phyloP scores from a whole-genome alignment of 2,329 filamentous ascomycete genomes.

The Hypoxylon sp. region DNA sequence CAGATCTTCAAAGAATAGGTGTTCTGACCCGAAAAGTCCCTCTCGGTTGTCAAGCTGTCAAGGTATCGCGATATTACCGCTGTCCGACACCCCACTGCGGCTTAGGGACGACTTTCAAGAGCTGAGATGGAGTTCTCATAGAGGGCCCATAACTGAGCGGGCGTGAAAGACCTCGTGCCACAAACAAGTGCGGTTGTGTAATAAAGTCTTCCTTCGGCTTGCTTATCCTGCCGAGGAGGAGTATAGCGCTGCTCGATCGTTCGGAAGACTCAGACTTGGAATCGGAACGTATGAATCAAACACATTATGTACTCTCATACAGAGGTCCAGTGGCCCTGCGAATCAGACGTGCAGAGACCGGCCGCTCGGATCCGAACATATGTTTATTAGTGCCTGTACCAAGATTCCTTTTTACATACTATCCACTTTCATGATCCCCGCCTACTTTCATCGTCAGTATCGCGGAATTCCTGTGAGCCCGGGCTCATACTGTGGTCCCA shows the following conservation, averaged over 20 bases:
- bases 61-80: conserved; percentile 11
- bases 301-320: conserved; percentile 36
- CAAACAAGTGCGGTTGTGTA: conserved; percentile 32
- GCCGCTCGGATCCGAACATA: conserved; percentile 44
- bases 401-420: conserved; percentile 40
- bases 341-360: conserved; percentile 43
- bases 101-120: conserved; percentile 6
- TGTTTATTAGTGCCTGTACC: conserved; percentile 38
- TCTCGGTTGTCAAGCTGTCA: not conserved
- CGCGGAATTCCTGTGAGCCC: conserved; percentile 29
- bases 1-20: not conserved
- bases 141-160: conserved; percentile 20
- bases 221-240: conserved; percentile 29
- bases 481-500: conserved; percentile 37
- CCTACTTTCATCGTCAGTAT: conserved; percentile 34
- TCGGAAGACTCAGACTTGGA: conserved; percentile 43
- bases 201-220: conserved; percentile 27
- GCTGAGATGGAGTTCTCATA: conserved; percentile 24
- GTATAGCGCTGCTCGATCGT: conserved; percentile 35
- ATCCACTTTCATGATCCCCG: conserved; percentile 37
- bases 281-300: conserved; percentile 39
- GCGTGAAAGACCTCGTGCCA: conserved; percentile 20
- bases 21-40: conserved; percentile 1
- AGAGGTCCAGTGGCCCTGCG: conserved; percentile 32
- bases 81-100: not conserved